Base-by-base conservation (phyloP, 371 early-diverging fungal species). In the Aphelidium insulamus region DNA sequence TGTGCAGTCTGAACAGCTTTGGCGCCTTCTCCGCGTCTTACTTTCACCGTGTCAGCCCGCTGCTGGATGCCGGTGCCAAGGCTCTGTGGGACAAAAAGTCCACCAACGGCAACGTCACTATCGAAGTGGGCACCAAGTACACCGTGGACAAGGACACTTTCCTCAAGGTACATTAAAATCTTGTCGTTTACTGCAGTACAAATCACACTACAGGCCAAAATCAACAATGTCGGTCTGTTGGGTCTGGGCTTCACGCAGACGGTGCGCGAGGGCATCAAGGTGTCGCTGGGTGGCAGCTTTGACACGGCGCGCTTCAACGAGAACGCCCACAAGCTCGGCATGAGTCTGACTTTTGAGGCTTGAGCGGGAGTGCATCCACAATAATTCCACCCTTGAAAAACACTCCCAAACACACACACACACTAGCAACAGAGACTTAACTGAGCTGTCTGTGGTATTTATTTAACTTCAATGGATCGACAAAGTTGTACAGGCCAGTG, bases 41-140 rank as follows among this genome's bases (percentile, higher is more conserved):
- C 81, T 84, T 73, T 74, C 97, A 95, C 66, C 75, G 77, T 41
- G 80, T 92, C 55, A 75, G 62, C 55, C 43, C 63, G 39, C 72
- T 72, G 34, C 63, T 85, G 40, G 91, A 95, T 63, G 87, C 84
- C 40, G 91, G 85, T 47, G 83, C 75, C 47, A 77, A 77, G 54
- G 88, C 91, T 38, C 55, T 72, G 45, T 91, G 83, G 77, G 79
- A 87, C 62, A 60, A 70, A 50, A 54, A 77, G 50, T 61, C 67
- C 44, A 59, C 57, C 46, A 48, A 58, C 37, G 46, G 50, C 37
- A 62, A 54, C 37, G 88, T 87, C 44, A 63, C 70, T 41, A 67
- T 88, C 34, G 97, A 95, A 61, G 74, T 91, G 44, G 97, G 87
- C 53, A 71, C 87, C 59, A 90, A 88, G 69, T 75, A 81, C 57